Evolutionary conservation across 345 rosid species (phyloP).

Genomic region (Orychophragmus violaceus): DNA sequence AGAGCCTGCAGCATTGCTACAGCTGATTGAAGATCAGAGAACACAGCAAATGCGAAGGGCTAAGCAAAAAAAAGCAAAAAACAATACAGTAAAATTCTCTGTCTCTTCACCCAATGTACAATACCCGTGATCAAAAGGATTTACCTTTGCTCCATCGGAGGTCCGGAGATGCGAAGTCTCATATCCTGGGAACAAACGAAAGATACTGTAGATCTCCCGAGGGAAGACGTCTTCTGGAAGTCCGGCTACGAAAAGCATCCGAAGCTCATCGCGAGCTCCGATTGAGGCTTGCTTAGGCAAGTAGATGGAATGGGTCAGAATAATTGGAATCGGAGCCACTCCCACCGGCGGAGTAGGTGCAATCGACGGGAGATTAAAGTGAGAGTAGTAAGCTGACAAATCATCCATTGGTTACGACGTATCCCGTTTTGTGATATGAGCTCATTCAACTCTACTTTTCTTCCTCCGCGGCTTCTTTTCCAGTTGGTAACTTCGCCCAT

Average conservation of each 20-base stretch:
- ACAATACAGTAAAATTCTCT: conserved; percentile 11
- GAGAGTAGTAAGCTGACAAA: conserved; percentile 52
- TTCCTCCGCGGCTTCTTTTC: no score
- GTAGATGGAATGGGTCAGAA: conserved; percentile 42
- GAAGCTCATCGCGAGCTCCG: conserved; percentile 47
- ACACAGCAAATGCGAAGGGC: conserved; percentile 87
- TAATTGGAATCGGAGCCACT: conserved; percentile 22
- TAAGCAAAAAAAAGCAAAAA: conserved; percentile 14
- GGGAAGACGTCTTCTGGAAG: conserved; percentile 83
- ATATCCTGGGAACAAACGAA: conserved; percentile 82
- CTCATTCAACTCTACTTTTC: no score
- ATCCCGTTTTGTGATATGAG: no score
- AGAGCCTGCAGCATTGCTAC: conserved; percentile 66
- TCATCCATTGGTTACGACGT: no score
- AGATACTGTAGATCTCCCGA: conserved; percentile 81
- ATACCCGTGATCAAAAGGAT: background rate
- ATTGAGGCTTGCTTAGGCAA: conserved; percentile 22
- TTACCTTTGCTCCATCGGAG: conserved; percentile 37
- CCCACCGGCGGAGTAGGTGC: conserved; percentile 28
- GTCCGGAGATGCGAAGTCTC: conserved; percentile 77
- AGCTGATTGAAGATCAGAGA: conserved; percentile 70
- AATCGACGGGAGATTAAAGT: conserved; percentile 25
- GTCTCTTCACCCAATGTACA: background rate
- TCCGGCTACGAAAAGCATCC: conserved; percentile 88
- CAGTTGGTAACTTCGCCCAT: no score